phyloP scores from a whole-genome alignment of 768 basidiomycete genomes.

The Termitomyces heimii region DNA sequence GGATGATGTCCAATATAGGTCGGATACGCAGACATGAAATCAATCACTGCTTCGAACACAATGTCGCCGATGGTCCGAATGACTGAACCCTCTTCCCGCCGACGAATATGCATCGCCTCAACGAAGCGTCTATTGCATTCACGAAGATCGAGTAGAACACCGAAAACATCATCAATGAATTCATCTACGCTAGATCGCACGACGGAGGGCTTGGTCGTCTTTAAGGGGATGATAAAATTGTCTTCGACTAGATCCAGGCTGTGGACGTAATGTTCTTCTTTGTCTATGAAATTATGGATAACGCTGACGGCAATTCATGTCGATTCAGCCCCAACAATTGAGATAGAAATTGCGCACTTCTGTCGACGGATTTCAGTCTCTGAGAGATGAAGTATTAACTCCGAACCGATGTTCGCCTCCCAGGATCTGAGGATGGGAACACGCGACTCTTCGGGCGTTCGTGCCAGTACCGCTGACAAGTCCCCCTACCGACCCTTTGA shows the following conservation, averaged over 20 bases:
- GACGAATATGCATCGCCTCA: slow-evolving; percentile 79
- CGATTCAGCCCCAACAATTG: neutral
- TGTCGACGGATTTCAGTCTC: slow-evolving; percentile 80
- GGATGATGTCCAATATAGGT: slow-evolving; percentile 81
- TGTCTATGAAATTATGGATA: slow-evolving; percentile 82
- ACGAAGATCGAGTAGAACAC: slow-evolving; percentile 79
- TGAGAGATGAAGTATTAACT: slow-evolving; percentile 43
- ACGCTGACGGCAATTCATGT: slow-evolving; percentile 30
- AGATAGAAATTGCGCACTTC: slow-evolving; percentile 33
- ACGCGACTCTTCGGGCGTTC: slow-evolving; percentile 23
- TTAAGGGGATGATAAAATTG: slow-evolving; percentile 47
- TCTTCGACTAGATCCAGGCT: slow-evolving; percentile 82
- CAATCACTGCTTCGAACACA: slow-evolving; percentile 78
- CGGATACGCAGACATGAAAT: slow-evolving; percentile 84
- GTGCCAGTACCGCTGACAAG: slow-evolving; percentile 19
- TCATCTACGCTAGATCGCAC: slow-evolving; percentile 53
- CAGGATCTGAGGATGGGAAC: slow-evolving; percentile 30
- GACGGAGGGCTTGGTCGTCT: slow-evolving; percentile 36
- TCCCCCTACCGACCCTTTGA: slow-evolving; percentile 17
- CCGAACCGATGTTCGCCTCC: slow-evolving; percentile 36
- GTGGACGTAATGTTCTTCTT: slow-evolving; percentile 84
- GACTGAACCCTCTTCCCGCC: slow-evolving; percentile 77
- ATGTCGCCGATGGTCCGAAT: slow-evolving; percentile 86
- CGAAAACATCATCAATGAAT: slow-evolving; percentile 87
- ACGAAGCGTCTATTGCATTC: slow-evolving; percentile 76